Evolutionary conservation across 441 rosid genomes (phyloP).

Genomic region (Corymbia calophylla): DNA sequence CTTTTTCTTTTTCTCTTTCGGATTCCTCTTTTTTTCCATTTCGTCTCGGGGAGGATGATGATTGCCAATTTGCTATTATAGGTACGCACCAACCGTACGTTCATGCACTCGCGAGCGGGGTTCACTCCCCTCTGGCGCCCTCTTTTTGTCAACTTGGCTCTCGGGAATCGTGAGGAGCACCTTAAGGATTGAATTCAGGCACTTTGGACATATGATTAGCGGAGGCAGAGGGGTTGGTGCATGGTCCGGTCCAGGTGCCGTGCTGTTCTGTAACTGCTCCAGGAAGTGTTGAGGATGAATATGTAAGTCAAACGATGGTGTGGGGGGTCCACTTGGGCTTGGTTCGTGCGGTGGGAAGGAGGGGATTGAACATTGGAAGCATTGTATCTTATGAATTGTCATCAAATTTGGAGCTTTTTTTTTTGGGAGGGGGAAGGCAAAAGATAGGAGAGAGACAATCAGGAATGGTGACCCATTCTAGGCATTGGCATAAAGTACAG

Average conservation of each 20-base stretch:
- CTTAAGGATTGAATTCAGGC: background rate
- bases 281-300: background rate
- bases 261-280: background rate
- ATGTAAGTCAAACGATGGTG: background rate
- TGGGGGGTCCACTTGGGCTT: background rate
- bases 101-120: background rate
- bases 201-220: background rate
- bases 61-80: background rate
- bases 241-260: background rate
- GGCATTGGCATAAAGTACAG: background rate
- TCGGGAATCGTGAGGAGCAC: background rate
- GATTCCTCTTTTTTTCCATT: background rate
- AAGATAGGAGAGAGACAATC: background rate
- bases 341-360: background rate
- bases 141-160: background rate
- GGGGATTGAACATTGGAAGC: background rate
- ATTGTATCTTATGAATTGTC: background rate
- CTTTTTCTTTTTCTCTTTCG: too few relatives aligned
- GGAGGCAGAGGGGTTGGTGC: background rate
- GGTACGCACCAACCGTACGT: background rate
- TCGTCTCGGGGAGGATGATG: background rate
- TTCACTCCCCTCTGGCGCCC: background rate
- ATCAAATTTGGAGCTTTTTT: background rate
- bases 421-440: background rate
- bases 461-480: background rate